Evolutionary conservation across 2,329 filamentous ascomycete genomes (phyloP).

Genomic region (Chlorencoelia australis): DNA sequence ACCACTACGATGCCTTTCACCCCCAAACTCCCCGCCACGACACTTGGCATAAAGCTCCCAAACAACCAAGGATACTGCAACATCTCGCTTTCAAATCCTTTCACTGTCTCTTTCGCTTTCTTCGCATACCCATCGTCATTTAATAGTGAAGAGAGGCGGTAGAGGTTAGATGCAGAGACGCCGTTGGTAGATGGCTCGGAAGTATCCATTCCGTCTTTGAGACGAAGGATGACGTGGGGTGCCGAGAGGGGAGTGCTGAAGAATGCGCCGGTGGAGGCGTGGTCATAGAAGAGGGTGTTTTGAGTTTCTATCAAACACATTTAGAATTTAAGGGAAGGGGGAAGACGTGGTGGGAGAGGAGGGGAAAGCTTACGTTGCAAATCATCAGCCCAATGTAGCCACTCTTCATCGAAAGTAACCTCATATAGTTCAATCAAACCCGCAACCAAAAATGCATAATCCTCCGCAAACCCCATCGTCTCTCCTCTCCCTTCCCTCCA

Average conservation of each 20-base stretch:
- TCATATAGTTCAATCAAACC: constrained; percentile 80
- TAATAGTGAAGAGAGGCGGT: constrained; percentile 63
- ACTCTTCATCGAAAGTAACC: constrained; percentile 64
- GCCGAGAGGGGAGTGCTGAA: constrained; percentile 58
- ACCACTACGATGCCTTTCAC: constrained; percentile 46
- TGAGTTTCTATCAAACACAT: constrained; percentile 48
- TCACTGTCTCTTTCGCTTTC: constrained; percentile 63
- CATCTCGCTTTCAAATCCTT: constrained; percentile 83
- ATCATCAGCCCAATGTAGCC: constrained; percentile 70
- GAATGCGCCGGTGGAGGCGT: constrained; percentile 44
- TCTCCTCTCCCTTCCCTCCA: constrained; percentile 58
- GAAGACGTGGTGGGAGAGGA: neutral
- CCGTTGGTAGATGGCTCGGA: constrained; percentile 86
- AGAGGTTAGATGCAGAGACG: constrained; percentile 76
- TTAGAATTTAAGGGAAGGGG: constrained; percentile 3
- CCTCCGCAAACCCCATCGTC: constrained; percentile 74
- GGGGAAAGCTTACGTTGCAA: constrained; percentile 54
- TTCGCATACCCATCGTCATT: constrained; percentile 52
- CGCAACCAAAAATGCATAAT: constrained; percentile 82
- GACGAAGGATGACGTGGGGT: constrained; percentile 65
- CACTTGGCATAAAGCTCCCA: constrained; percentile 63
- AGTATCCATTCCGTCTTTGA: constrained; percentile 94
- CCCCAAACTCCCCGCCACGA: constrained; percentile 64
- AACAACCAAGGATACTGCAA: constrained; percentile 91
- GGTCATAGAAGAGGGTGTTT: constrained; percentile 68